Evolutionary conservation across 2,329 filamentous ascomycete species (phyloP).

Genomic region (Neonectria sp.): DNA sequence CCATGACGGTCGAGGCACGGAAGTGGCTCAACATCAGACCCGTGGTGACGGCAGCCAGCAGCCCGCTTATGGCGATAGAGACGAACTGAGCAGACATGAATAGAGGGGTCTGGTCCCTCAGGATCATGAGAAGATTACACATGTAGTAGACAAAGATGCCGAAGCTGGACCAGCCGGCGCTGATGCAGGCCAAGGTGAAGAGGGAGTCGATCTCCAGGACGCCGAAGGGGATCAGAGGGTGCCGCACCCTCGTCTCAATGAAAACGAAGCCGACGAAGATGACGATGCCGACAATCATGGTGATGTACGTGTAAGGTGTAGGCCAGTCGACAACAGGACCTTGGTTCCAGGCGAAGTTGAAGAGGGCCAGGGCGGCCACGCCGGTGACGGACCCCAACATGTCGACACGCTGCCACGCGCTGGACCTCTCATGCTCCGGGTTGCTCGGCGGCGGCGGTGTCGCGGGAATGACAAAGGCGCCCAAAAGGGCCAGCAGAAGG

Average conservation of each 20-base stretch:
- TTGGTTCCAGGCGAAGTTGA: constrained; percentile 77
- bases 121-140: constrained; percentile 60
- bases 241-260: constrained; percentile 62
- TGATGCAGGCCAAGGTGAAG: constrained; percentile 67
- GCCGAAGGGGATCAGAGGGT: constrained; percentile 70
- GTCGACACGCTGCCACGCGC: constrained; percentile 49
- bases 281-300: constrained; percentile 68
- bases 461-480: constrained; percentile 48
- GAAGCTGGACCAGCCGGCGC: constrained; percentile 65
- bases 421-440: constrained; percentile 21
- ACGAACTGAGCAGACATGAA: constrained; percentile 56
- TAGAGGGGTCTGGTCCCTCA: constrained; percentile 57
- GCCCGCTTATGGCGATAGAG: constrained; percentile 54
- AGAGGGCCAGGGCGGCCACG: constrained; percentile 66
- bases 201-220: constrained; percentile 22
- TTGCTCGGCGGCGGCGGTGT: constrained; percentile 18
- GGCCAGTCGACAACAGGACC: constrained; percentile 70
- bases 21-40: constrained; percentile 52
- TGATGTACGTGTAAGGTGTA: constrained; percentile 65
- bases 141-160: constrained; percentile 64
- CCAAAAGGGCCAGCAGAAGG: constrained; percentile 44
- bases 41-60: constrained; percentile 58
- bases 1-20: constrained; percentile 53
- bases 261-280: constrained; percentile 67
- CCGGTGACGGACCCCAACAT: constrained; percentile 57